Base-by-base conservation (phyloP, 1,139 yeast species). In the Saccharomyces hybrid region DNA sequence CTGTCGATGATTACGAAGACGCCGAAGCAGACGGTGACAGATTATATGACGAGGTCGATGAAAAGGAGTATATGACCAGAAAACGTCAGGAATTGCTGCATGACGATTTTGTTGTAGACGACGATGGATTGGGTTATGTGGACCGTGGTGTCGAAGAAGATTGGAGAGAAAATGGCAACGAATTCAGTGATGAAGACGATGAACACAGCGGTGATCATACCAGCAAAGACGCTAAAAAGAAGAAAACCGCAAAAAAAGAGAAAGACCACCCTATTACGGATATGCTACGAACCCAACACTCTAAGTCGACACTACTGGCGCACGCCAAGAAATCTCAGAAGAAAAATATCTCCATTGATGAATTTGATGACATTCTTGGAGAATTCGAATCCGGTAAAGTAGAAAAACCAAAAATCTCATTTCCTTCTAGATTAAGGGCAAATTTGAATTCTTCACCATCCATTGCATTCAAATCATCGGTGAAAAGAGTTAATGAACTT, bases 51-150 rank as follows among this genome's bases (percentile, higher is more conserved):
- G 91, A 88, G 64, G 86, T 90, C 8, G 96, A 88, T 66, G 96
- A 90, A 64, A 84, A 79, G 47, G 83, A 86, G 32, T 91, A 81
- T 71, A 76, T 93, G 61, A 79, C 80, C 60, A 88, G 83, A 67
- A 88, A 88, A 66, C 80, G 96, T 62, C 81, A 86, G 57, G 89
- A 90, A 58, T 76, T 93, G 55, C 77, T 89, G 73, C 84, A 87
- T 60, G 97, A 91, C 66, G 96, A 91, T 67, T 93, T 93, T 68
- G 93, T 93, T 51, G 96, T 89, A 2, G 97, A 90, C 66, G 98
- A 93, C 68, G 83, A 86, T 60, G 96, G 96, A 12, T 85, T 84
- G 61, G 76, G 75, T 1, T 93, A 93, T 66, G 91, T 88, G 1
- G 97, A 93, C 64, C 87, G 86, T 51, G 98, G 98, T 53, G 88